A percentile compares a stretch with the other conserved stretches of the same genome.
Conservation (phyloP, 257 asterid genomes). For the Solanum commersonii region DNA sequence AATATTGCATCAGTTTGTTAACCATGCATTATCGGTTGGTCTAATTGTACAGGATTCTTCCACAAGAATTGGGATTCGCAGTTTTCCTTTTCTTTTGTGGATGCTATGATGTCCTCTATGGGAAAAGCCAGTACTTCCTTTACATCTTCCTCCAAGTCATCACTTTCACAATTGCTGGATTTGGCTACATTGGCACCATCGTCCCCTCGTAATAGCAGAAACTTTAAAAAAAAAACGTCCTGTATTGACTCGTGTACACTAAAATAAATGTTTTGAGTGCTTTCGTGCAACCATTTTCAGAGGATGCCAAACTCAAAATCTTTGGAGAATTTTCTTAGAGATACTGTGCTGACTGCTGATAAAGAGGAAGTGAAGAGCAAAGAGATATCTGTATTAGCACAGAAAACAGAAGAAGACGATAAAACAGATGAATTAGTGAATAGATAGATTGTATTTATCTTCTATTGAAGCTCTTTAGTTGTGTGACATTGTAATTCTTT, state of each 20-base stretch:
- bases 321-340: background rate
- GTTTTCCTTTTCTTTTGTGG: conserved; percentile 45
- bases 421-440: background rate
- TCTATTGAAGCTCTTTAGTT: background rate
- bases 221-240: background rate
- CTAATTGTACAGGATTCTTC: conserved; percentile 24
- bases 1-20: background rate
- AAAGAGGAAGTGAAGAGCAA: background rate
- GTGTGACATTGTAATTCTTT: background rate
- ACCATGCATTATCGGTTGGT: background rate
- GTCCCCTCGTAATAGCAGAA: conserved; percentile 12
- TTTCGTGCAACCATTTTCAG: background rate
- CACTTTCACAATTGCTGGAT: conserved; percentile 48
- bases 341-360: background rate
- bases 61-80: conserved; percentile 51
- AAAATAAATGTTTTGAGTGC: background rate
- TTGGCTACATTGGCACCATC: conserved; percentile 48
- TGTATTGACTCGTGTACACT: background rate
- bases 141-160: conserved; percentile 49
- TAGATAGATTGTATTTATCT: background rate
- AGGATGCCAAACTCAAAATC: background rate
- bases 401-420: background rate
- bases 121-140: conserved; percentile 46
- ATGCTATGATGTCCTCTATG: conserved; percentile 46
- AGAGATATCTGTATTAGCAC: background rate